phyloP scores from a whole-genome alignment of 306 rosid genomes.

The Prunus campanulata region DNA sequence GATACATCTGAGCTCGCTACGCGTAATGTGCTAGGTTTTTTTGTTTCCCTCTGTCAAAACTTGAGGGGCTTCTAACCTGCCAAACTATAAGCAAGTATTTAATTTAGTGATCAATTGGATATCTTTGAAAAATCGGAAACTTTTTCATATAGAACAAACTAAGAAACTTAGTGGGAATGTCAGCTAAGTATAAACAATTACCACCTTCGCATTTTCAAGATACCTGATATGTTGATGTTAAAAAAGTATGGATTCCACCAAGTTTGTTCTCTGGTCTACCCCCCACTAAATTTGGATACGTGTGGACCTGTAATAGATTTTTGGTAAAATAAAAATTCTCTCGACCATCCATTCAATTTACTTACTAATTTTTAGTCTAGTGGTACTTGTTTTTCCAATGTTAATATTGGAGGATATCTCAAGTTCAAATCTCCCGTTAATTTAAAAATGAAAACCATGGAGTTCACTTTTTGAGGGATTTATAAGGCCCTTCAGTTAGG shows the following conservation, averaged over 20 bases:
- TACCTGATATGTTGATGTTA: background rate
- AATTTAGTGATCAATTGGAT: too few relatives aligned
- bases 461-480: background rate
- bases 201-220: background rate
- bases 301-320: background rate
- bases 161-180: background rate
- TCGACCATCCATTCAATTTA: constrained; percentile 16
- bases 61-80: too few relatives aligned
- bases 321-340: background rate
- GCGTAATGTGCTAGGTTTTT: too few relatives aligned
- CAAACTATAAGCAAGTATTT: too few relatives aligned
- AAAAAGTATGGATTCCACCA: background rate
- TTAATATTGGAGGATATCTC: too few relatives aligned
- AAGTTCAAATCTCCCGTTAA: too few relatives aligned
- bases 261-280: background rate
- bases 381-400: too few relatives aligned
- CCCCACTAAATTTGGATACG: background rate
- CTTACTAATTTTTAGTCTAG: too few relatives aligned
- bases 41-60: too few relatives aligned
- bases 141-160: background rate
- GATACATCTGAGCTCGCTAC: too few relatives aligned
- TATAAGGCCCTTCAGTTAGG: constrained; percentile 11
- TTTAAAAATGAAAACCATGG: too few relatives aligned
- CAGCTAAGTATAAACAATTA: background rate
- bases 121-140: background rate